A percentile compares a stretch with the other conserved stretches of the same genome.
phyloP scores from a whole-genome alignment of 805 yeast genomes.

The Schwanniomyces sp. region DNA sequence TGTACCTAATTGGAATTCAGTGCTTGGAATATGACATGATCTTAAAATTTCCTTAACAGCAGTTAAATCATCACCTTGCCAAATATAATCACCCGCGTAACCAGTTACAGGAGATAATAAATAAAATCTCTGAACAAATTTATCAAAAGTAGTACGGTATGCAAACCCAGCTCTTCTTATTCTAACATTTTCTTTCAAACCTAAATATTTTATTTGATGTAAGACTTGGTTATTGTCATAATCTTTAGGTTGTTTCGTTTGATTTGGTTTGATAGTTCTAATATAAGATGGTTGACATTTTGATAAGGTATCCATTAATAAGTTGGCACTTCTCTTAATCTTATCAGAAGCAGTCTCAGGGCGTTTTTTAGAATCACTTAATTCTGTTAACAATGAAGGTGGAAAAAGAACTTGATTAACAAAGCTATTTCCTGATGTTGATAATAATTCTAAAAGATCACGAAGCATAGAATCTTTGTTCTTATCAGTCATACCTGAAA shows the following conservation, averaged over 20 bases:
- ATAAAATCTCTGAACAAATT: conserved; percentile 92
- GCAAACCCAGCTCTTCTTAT: conserved; percentile 99
- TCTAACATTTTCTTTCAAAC: conserved; percentile 94
- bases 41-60: conserved; percentile 52
- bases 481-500: conserved; percentile 89
- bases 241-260: conserved; percentile 85
- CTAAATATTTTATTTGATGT: conserved; percentile 94
- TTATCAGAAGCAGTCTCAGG: conserved; percentile 97
- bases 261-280: conserved; percentile 96
- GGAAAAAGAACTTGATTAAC: conserved; percentile 54
- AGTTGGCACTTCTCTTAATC: conserved; percentile 88
- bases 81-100: conserved; percentile 76
- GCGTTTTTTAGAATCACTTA: conserved; percentile 63
- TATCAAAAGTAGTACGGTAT: conserved; percentile 93
- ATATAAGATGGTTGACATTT: conserved; percentile 94
- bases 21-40: conserved; percentile 64
- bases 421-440: conserved; percentile 69
- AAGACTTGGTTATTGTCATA: conserved; percentile 86
- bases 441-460: conserved; percentile 78
- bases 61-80: conserved; percentile 54
- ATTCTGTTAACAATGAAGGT: conserved; percentile 30
- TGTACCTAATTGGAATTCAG: conserved; percentile 89
- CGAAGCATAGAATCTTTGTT: conserved; percentile 92
- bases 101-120: conserved; percentile 85
- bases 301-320: conserved; percentile 83